Conservation (phyloP, 805 yeast genomes). For the Scheffersomyces ergatensis region DNA sequence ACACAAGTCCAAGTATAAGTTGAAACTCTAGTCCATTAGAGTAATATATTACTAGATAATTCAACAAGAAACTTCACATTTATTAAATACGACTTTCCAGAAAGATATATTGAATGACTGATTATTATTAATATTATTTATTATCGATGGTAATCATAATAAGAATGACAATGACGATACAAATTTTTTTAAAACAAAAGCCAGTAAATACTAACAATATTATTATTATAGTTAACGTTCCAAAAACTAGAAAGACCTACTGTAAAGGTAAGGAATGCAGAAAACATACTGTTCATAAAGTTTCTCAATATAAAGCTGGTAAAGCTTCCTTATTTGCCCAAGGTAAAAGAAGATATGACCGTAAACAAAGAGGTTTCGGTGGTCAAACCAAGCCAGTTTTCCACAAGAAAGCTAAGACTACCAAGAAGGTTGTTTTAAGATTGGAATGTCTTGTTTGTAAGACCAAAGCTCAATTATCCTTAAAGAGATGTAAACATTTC, state of each 20-base stretch:
- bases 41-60: too few species aligned
- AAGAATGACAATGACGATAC: too few species aligned
- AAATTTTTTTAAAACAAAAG: too few species aligned
- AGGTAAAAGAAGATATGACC: constrained; percentile 99
- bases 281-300: constrained; percentile 99
- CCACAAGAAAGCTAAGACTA: constrained; percentile 99
- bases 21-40: too few species aligned
- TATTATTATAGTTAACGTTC: constrained; percentile 84
- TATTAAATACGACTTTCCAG: too few species aligned
- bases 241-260: constrained; percentile 99
- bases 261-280: constrained; percentile 99
- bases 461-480: constrained; percentile 96
- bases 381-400: constrained; percentile 99
- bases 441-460: constrained; percentile 98
- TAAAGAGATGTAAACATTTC: constrained; percentile 99
- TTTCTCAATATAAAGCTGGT: constrained; percentile 99
- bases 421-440: constrained; percentile 99
- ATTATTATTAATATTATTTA: too few species aligned
- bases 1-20: too few species aligned
- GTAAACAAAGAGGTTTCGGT: constrained; percentile 99
- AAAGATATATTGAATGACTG: too few species aligned
- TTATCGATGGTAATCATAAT: too few species aligned
- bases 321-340: constrained; percentile 99
- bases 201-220: background rate
- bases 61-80: too few species aligned